Evolutionary conservation across 305 asterid genomes (phyloP).

Genomic region (Salvia sclarea): DNA sequence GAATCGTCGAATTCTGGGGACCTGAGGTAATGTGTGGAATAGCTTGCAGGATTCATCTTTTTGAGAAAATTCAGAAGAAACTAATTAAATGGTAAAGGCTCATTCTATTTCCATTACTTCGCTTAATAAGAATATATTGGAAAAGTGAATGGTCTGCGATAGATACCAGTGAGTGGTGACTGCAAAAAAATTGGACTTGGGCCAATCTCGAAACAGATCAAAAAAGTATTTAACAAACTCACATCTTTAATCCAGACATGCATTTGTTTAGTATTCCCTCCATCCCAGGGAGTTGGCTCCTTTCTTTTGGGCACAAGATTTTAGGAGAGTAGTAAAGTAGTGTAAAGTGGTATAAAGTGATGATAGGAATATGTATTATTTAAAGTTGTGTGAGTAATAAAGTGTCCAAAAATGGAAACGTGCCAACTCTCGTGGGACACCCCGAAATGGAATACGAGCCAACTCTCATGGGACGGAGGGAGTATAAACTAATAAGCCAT

Average conservation of each 20-base stretch:
- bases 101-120: conserved; percentile 7
- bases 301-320: too few relatives aligned
- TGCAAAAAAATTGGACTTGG: conserved; percentile 7
- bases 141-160: conserved; percentile 22
- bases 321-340: too few relatives aligned
- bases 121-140: conserved; percentile 8
- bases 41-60: conserved; percentile 3
- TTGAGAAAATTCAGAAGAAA: conserved; percentile 22
- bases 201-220: conserved; percentile 22
- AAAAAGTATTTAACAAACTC: conserved; percentile 13
- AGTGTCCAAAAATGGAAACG: too few relatives aligned
- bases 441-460: too few relatives aligned
- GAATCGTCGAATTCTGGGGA: conserved; percentile 20
- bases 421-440: too few relatives aligned
- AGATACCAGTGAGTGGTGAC: conserved; percentile 23
- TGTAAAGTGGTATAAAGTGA: too few relatives aligned
- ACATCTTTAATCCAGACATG: conserved; percentile 11
- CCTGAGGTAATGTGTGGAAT: conserved; percentile 9
- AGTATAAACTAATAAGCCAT: conserved; percentile 15
- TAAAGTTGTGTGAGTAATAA: too few relatives aligned
- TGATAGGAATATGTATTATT: too few relatives aligned
- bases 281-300: too few relatives aligned
- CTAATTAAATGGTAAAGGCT: conserved; percentile 16
- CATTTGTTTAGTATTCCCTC: conserved; percentile 1
- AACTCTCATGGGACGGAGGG: too few relatives aligned